These are phyloP conservation scores for Elsinoe batatas DNA, from an alignment of 2,329 filamentous ascomycete species.

Conservation along the genomic window DNA sequence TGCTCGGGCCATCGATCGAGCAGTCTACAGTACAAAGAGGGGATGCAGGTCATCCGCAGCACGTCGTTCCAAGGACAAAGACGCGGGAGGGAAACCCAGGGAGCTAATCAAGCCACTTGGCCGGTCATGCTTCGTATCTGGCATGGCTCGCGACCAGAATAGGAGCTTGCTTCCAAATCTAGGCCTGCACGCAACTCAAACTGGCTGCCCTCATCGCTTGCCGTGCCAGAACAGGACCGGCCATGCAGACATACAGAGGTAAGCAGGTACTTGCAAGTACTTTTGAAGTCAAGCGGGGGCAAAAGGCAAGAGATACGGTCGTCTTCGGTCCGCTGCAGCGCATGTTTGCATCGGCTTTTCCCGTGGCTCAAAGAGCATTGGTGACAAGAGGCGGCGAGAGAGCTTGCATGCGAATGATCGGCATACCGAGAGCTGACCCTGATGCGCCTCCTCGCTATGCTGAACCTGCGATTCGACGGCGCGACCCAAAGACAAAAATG, in stretches of 20 bases:
- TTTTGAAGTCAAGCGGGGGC: background rate
- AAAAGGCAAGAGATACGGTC: background rate
- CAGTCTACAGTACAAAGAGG: background rate
- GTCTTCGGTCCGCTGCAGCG: background rate
- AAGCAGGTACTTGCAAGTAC: background rate
- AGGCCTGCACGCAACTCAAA: background rate
- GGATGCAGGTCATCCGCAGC: background rate
- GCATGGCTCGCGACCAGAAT: slow-evolving; percentile 6
- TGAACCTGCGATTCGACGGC: background rate
- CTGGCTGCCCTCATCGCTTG: background rate
- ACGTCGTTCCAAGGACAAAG: slow-evolving; percentile 4
- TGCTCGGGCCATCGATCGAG: background rate
- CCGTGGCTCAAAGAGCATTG: background rate
- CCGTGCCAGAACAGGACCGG: background rate
- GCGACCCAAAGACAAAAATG: background rate
- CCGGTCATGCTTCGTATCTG: slow-evolving; percentile 4
- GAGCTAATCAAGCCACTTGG: slow-evolving; percentile 3
- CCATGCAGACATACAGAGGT: background rate
- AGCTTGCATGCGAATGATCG: slow-evolving; percentile 8
- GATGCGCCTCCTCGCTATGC: slow-evolving; percentile 6
- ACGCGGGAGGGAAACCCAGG: background rate
- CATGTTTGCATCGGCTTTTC: background rate
- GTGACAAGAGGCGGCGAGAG: background rate
- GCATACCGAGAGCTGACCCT: slow-evolving; percentile 1
- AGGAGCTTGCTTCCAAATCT: background rate